Base-by-base conservation (phyloP, 371 early-diverging fungal genomes). In the Catenaria anguillulae region DNA sequence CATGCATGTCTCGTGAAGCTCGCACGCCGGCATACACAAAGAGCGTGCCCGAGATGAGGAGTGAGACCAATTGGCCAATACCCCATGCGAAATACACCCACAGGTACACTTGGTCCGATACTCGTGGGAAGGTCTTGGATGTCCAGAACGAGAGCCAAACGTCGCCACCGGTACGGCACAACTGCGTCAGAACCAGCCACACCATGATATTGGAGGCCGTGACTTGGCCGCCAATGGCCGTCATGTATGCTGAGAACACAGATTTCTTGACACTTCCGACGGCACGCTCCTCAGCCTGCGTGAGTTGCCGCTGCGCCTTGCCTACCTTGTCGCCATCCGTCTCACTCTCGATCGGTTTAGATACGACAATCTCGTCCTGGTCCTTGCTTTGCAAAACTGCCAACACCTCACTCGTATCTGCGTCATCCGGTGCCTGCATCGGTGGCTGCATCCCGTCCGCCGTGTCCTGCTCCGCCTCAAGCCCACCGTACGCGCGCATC, bases 111-210 rank as follows among this genome's bases (percentile, higher is more conserved):
- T 56, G 21, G 37, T 21, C 31, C 37, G 56, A 2, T 19, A 26
- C n/a, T 23, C 8, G 3, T 12, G 23, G 19, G 23, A 56, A n/a
- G 24, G 21, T 23, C n/a, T 24, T 24, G 23, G 56, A 23, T 19
- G 72, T 67, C 70, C 70, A 72, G 61, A 60, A 62, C 45, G 68
- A 64, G 61, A 72, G 29, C 73, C 73, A 72, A 8, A 73, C 56
- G 64, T 73, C 73, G 62, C 64, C 68, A 61, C 73, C 73, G 46
- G 70, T 66, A 56, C 69, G 68, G 45, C 67, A 61, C 37, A 67
- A 54, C 52, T 74, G 74, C 1, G 55, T 55, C n/a, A 67, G 17
- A 1, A 66, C 62, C 24, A 71, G 62, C 2, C 65, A 2, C 17
- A 63, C 13, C 13, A 64, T 0, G 36, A 73, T 15, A 21, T 64